Conservation (phyloP, 257 asterid species). For the Apocynum venetum region DNA sequence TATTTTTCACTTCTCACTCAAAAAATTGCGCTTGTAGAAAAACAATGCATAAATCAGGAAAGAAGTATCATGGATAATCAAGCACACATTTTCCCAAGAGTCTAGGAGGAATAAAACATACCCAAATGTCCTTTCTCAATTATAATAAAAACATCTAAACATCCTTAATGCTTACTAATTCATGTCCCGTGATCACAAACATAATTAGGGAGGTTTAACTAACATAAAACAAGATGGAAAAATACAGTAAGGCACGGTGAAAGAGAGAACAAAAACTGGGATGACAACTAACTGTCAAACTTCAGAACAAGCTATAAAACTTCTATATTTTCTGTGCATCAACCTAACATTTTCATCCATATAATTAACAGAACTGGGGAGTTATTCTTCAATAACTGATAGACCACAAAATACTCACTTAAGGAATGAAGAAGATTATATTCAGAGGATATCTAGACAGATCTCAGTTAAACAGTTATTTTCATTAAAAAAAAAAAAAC, state of each 20-base stretch:
- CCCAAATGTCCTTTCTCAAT: background rate
- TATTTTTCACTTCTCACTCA: background rate
- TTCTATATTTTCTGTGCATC: background rate
- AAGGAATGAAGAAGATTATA: background rate
- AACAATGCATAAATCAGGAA: background rate
- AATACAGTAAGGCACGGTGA: background rate
- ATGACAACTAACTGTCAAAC: background rate
- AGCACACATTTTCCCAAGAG: background rate
- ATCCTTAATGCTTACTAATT: background rate
- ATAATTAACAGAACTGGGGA: too few relatives aligned
- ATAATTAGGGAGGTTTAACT: background rate
- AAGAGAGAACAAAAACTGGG: background rate
- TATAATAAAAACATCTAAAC: background rate
- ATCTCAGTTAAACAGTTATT: too few relatives aligned
- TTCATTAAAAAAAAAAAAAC: too few relatives aligned
- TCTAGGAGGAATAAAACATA: background rate
- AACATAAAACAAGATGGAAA: background rate
- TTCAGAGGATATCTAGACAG: background rate
- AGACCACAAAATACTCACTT: background rate
- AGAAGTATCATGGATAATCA: background rate
- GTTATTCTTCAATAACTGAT: background rate
- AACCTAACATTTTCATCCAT: background rate
- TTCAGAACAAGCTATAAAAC: background rate
- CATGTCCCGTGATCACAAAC: background rate
- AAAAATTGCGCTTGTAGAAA: background rate